These are phyloP conservation scores for Botrytis porri DNA, from an alignment of 2,329 filamentous ascomycete species.

Conservation along the genomic window DNA sequence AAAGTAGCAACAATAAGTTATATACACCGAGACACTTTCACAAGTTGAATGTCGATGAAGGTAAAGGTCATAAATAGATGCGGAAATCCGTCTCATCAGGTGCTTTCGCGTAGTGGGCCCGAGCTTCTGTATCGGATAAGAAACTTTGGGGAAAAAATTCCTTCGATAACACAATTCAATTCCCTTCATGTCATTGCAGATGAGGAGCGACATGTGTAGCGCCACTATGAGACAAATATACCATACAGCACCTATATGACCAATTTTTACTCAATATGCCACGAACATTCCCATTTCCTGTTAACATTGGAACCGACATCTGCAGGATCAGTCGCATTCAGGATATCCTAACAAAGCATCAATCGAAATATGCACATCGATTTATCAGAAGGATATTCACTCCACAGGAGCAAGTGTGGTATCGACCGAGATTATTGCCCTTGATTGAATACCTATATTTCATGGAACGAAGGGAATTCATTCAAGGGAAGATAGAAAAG, in stretches of 20 bases:
- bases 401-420: constrained; percentile 2
- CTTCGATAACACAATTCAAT: neutral
- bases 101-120: neutral
- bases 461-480: constrained; percentile 5
- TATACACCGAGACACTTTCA: neutral
- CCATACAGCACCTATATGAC: constrained; percentile 11
- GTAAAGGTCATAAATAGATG: neutral
- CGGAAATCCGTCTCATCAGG: neutral
- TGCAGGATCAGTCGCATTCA: constrained; percentile 65
- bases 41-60: neutral
- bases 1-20: neutral
- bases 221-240: constrained; percentile 3
- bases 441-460: neutral
- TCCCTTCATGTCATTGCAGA: neutral
- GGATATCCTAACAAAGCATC: constrained; percentile 20
- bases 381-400: constrained; percentile 27
- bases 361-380: neutral
- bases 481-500: constrained; percentile 1
- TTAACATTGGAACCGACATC: constrained; percentile 76
- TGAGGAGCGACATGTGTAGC: neutral
- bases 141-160: neutral
- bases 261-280: constrained; percentile 20
- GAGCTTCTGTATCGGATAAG: neutral
- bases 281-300: constrained; percentile 58
- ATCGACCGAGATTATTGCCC: constrained; percentile 3